These are phyloP conservation scores for Dalechampia spathulata DNA, from an alignment of 441 rosid species.

Conservation along the genomic window DNA sequence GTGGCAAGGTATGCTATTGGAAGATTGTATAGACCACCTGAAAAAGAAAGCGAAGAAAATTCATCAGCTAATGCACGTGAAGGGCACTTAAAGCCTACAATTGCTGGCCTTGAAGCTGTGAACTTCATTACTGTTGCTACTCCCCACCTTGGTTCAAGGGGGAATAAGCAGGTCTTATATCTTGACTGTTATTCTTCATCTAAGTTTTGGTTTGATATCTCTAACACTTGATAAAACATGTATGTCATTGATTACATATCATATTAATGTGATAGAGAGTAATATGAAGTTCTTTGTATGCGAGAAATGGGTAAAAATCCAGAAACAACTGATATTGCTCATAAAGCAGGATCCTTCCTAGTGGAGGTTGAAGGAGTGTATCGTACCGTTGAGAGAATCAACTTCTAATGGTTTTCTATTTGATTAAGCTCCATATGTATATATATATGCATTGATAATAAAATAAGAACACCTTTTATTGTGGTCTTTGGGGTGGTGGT, in stretches of 20 bases:
- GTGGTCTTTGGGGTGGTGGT: too few species aligned
- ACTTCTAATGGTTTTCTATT: neutral
- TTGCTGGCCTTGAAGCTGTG: conserved; percentile 76
- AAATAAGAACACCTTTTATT: too few species aligned
- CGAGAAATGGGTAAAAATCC: neutral
- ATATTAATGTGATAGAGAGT: neutral
- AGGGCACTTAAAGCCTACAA: conserved; percentile 37
- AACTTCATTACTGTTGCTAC: conserved; percentile 92
- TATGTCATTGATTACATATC: too few species aligned
- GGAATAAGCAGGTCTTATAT: conserved; percentile 75
- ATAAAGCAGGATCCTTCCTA: neutral
- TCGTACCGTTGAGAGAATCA: neutral
- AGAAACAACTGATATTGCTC: neutral
- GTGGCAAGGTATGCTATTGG: conserved; percentile 96
- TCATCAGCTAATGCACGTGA: conserved; percentile 14
- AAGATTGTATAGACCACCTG: conserved; percentile 59
- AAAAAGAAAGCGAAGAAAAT: conserved; percentile 26
- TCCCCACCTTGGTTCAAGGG: conserved; percentile 97
- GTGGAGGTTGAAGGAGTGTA: neutral
- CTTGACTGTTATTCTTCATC: conserved; percentile 2
- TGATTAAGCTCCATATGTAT: neutral
- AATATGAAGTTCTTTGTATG: neutral
- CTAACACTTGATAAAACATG: neutral
- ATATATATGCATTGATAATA: too few species aligned
- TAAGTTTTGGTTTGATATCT: neutral